phyloP scores from a whole-genome alignment of 345 rosid genomes.

The Orychophragmus violaceus region DNA sequence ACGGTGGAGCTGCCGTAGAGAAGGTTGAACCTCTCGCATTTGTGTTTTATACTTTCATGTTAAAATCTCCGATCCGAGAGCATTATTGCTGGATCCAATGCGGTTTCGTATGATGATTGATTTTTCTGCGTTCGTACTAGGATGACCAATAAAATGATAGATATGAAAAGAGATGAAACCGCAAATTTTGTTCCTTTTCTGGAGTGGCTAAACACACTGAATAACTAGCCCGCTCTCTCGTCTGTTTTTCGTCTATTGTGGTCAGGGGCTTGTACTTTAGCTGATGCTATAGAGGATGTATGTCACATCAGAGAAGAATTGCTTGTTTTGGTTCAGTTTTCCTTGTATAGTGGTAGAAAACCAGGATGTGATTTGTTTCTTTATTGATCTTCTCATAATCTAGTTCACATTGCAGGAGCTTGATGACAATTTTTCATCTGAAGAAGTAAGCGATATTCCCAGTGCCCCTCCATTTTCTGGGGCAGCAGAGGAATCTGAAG shows the following conservation, averaged over 20 bases:
- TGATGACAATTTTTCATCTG: conserved; percentile 37
- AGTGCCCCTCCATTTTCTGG: conserved; percentile 86
- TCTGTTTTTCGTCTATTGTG: neutral
- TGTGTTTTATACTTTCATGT: too few species aligned
- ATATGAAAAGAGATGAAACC: neutral
- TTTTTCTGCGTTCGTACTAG: neutral
- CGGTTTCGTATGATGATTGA: neutral
- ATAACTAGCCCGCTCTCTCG: neutral
- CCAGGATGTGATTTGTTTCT: neutral
- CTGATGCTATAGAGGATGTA: too few species aligned
- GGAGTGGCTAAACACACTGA: neutral
- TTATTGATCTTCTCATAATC: conserved; percentile 8
- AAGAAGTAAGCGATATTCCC: conserved; percentile 58
- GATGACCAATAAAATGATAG: neutral
- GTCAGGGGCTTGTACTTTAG: neutral
- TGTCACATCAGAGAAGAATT: neutral
- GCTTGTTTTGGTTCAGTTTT: neutral
- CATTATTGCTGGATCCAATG: neutral
- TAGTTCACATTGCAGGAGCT: conserved; percentile 40
- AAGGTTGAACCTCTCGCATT: conserved; percentile 40
- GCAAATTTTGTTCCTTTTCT: neutral
- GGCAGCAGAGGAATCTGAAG: conserved; percentile 50
- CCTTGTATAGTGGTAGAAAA: neutral
- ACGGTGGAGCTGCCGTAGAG: conserved; percentile 14
- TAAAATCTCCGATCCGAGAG: neutral